Evolutionary conservation across 2,329 filamentous ascomycete species (phyloP), one percentile per base, ranked within the genome.

Genomic region (Claviceps humidiphila): DNA sequence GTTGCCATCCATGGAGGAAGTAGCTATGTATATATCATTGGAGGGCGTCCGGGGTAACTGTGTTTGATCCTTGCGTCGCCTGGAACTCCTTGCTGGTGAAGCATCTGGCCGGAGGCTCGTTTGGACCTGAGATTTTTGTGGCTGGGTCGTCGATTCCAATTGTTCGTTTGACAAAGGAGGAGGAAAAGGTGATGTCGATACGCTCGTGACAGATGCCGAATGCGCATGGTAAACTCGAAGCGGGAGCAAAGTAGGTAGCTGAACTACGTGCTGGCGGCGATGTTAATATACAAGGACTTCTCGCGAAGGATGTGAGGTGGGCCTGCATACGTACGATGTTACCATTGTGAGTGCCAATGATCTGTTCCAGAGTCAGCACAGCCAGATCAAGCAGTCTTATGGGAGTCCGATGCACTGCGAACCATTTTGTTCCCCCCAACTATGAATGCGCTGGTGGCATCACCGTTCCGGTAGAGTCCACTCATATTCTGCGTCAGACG

Each of bases 371-470:
- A 54, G 55, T 59, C 58, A 56, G 52, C 42, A 30, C 22, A 43
- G 26, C 26, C 14, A 14, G 9, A 22, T 50, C 5, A 43, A 49
- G 55, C 45, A 66, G 57, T 50, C 51, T 44, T 34, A 48, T 30
- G 38, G 51, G 26, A 20, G n/a, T 14, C 26, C 34, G 14, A 34
- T 42, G 38, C 34, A 47, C 51, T 40, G 52, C 74, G 61, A 75
- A 91, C 88, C 91, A 97, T 95, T 73, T 97, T 97, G 74, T 98
- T 91, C 50, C 91, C 91, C 42, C 87, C 87, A 49, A 95, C 88
- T 49, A 94, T 71, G 65, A 95, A 95, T 8, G 87, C 75, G 68
- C 90, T 96, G 26, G 91, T 96, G 59, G 89, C 88, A 76, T 98
- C 93, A 60, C 89, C 90, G 71, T 95, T 95, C 54, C 89, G 84